Evolutionary conservation across 2,329 filamentous ascomycete genomes (phyloP).

Genomic region (Diaporthe citrichinensis): DNA sequence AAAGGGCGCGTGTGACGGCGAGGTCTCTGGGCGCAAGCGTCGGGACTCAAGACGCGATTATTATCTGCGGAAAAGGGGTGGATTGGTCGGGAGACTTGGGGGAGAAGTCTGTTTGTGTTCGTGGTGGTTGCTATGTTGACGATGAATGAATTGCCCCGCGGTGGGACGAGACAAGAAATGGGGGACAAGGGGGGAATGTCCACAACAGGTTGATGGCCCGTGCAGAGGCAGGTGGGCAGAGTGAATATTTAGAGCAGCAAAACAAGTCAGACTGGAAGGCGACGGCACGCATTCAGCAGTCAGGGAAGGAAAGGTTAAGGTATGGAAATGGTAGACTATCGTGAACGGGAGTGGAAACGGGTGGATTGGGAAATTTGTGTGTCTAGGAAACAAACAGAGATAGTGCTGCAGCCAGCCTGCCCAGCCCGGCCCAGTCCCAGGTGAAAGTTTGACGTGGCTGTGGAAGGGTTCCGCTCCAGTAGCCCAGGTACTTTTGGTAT

Average conservation of each 20-base stretch:
- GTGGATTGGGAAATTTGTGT: conserved; percentile 27
- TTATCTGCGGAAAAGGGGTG: background rate
- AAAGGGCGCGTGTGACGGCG: conserved; percentile 32
- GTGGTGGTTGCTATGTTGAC: conserved; percentile 34
- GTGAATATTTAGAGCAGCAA: conserved; percentile 13
- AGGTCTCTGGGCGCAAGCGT: conserved; percentile 20
- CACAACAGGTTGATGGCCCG: conserved; percentile 14
- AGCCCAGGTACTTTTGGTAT: background rate
- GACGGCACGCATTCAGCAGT: conserved; percentile 15
- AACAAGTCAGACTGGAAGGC: conserved; percentile 10
- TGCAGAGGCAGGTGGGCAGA: conserved; percentile 23
- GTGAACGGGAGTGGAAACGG: conserved; percentile 12
- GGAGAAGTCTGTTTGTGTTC: background rate
- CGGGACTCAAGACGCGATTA: conserved; percentile 16
- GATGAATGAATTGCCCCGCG: conserved; percentile 26
- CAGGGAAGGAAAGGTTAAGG: background rate
- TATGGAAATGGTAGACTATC: background rate
- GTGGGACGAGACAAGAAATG: conserved; percentile 29
- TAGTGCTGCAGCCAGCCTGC: conserved; percentile 16
- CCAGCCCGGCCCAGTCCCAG: background rate
- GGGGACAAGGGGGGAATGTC: conserved; percentile 8
- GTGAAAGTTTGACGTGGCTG: conserved; percentile 32
- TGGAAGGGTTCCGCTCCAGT: conserved; percentile 25
- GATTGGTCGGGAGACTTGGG: background rate
- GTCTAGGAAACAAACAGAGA: conserved; percentile 13